A percentile compares a stretch with the other conserved stretches of the same genome.
These are phyloP conservation scores for Elsinoe arachidis DNA, from an alignment of 2,329 filamentous ascomycete genomes.

Conservation along the genomic window DNA sequence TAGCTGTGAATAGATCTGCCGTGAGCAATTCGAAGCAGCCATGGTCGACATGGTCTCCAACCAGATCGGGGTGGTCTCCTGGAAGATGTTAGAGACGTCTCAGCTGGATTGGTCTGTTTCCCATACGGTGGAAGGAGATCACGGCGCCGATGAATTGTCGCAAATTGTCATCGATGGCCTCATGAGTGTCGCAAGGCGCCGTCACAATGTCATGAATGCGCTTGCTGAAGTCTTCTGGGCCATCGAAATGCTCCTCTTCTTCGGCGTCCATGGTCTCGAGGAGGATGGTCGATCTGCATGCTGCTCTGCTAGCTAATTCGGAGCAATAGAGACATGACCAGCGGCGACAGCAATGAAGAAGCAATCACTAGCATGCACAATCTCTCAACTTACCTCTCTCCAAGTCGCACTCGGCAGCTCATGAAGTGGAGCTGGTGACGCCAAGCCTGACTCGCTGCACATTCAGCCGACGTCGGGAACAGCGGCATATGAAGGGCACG, in stretches of 20 bases:
- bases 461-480: not conserved
- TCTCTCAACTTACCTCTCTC: too few species aligned
- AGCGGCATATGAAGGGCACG: not conserved
- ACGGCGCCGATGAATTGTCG: conserved; percentile 76
- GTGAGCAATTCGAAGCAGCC: conserved; percentile 73
- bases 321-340: too few species aligned
- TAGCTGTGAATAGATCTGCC: conserved; percentile 62
- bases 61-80: conserved; percentile 59
- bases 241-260: conserved; percentile 60
- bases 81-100: not conserved
- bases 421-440: not conserved
- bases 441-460: not conserved
- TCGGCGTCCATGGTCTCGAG: conserved; percentile 50
- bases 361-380: too few species aligned
- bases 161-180: conserved; percentile 73
- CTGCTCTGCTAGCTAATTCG: not conserved
- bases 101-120: not conserved
- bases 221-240: conserved; percentile 71
- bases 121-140: conserved; percentile 57
- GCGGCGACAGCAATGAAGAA: too few species aligned
- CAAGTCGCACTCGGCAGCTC: not conserved
- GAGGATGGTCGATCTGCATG: not conserved
- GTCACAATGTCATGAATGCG: conserved; percentile 54
- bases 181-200: conserved; percentile 50
- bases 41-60: conserved; percentile 68